Percentiles rank a stretch among this genome's conserved stretches.
phyloP scores from a whole-genome alignment of 192 early-diverging fungal genomes.

The Thoreauomyces humboldtii region DNA sequence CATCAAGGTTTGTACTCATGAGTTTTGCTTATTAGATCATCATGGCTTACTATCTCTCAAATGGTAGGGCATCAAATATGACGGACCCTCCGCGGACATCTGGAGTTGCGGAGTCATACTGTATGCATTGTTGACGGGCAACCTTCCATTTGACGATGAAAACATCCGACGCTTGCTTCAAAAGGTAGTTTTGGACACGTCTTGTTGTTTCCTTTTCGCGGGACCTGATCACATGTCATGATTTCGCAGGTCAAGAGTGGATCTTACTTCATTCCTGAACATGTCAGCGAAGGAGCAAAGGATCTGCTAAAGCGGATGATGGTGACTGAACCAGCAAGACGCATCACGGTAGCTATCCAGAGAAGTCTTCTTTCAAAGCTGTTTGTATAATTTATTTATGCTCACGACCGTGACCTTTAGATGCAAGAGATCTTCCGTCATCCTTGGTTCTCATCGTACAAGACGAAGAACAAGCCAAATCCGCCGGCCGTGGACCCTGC shows the following conservation, averaged over 20 bases:
- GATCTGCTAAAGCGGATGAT: conserved; percentile 87
- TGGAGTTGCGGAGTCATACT: conserved; percentile 78
- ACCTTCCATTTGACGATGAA: conserved; percentile 75
- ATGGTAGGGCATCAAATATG: conserved; percentile 61
- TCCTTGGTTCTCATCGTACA: conserved; percentile 54
- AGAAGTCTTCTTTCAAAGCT: background rate
- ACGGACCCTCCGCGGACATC: conserved; percentile 65
- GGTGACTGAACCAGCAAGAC: conserved; percentile 74
- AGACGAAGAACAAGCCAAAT: conserved; percentile 6
- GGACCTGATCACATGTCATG: no score
- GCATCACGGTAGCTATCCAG: conserved; percentile 43
- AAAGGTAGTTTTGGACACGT: conserved; percentile 43
- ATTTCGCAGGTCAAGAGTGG: conserved; percentile 53
- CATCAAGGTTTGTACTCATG: conserved; percentile 44
- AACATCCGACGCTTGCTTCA: conserved; percentile 62
- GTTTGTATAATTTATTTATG: background rate
- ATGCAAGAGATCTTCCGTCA: conserved; percentile 46
- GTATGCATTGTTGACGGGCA: conserved; percentile 67
- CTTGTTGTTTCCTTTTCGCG: background rate
- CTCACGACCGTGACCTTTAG: background rate
- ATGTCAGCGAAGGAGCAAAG: conserved; percentile 70
- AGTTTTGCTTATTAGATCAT: background rate
- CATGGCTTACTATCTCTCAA: background rate
- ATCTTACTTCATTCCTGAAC: conserved; percentile 73
- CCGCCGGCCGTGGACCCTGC: conserved; percentile 1